Conservation (phyloP, 257 asterid genomes). For the Penstemon eatonii region DNA sequence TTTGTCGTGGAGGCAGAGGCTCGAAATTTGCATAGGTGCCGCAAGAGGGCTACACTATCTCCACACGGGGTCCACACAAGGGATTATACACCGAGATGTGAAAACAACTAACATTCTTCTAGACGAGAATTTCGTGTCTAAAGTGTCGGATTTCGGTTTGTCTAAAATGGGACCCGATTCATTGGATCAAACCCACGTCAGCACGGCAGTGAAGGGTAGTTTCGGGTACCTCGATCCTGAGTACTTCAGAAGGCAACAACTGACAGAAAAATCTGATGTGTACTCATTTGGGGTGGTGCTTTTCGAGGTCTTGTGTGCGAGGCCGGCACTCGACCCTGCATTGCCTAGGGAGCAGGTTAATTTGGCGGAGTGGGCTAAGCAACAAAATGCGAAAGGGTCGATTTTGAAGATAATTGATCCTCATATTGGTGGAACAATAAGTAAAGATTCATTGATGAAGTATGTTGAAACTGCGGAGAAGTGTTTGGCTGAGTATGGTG, state of each 20-base stretch:
- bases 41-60: slow-evolving; percentile 92
- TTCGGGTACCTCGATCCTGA: slow-evolving; percentile 95
- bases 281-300: slow-evolving; percentile 91
- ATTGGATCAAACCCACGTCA: slow-evolving; percentile 84
- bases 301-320: slow-evolving; percentile 84
- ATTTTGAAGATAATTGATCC: slow-evolving; percentile 59
- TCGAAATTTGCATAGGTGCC: slow-evolving; percentile 88
- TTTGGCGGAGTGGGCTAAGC: slow-evolving; percentile 90
- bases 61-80: slow-evolving; percentile 92
- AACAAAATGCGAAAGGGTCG: slow-evolving; percentile 56
- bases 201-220: slow-evolving; percentile 96
- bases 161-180: slow-evolving; percentile 78
- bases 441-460: slow-evolving; percentile 56
- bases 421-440: slow-evolving; percentile 38
- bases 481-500: slow-evolving; percentile 84
- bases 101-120: slow-evolving; percentile 87
- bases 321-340: slow-evolving; percentile 89
- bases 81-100: slow-evolving; percentile 85
- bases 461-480: slow-evolving; percentile 86
- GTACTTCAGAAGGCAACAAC: slow-evolving; percentile 86
- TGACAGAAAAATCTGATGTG: slow-evolving; percentile 85
- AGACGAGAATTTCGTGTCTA: slow-evolving; percentile 65
- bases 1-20: slow-evolving; percentile 77
- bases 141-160: slow-evolving; percentile 91
- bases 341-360: slow-evolving; percentile 86